Evolutionary conservation across 495 filamentous ascomycete genomes (phyloP).

Genomic region (Gamarada debralockiae): DNA sequence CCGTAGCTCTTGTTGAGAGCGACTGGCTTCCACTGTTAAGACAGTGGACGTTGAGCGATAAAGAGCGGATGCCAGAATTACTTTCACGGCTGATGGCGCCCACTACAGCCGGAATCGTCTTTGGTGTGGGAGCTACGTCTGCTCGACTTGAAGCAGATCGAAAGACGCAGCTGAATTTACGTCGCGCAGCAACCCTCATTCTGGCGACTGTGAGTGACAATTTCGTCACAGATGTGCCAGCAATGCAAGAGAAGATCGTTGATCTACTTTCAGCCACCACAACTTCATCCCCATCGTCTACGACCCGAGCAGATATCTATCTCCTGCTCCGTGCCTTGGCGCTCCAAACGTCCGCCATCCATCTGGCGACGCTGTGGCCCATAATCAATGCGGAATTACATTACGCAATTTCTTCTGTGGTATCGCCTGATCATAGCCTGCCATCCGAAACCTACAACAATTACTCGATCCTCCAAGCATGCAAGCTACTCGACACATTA

Average conservation of each 20-base stretch:
- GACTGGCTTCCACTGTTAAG: slow-evolving; percentile 81
- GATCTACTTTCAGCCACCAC: slow-evolving; percentile 84
- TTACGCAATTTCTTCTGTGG: slow-evolving; percentile 72
- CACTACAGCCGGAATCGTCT: slow-evolving; percentile 94
- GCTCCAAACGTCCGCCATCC: slow-evolving; percentile 68
- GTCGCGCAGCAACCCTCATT: slow-evolving; percentile 72
- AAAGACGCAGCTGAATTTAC: slow-evolving; percentile 86
- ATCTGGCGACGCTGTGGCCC: slow-evolving; percentile 85
- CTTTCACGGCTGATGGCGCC: slow-evolving; percentile 75
- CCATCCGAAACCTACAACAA: slow-evolving; percentile 70
- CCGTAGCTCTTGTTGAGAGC: slow-evolving; percentile 56
- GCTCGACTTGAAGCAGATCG: slow-evolving; percentile 93
- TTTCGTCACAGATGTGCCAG: slow-evolving; percentile 70
- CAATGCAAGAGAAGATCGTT: slow-evolving; percentile 75
- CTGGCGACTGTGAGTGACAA: slow-evolving; percentile 71
- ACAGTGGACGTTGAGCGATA: slow-evolving; percentile 80
- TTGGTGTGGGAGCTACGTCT: slow-evolving; percentile 92
- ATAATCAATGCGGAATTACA: slow-evolving; percentile 84
- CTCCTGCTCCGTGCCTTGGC: slow-evolving; percentile 81
- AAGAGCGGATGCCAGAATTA: slow-evolving; percentile 81
- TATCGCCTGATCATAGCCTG: slow-evolving; percentile 57
- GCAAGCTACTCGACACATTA: slow-evolving; percentile 84
- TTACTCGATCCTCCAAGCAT: slow-evolving; percentile 75
- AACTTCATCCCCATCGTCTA: slow-evolving; percentile 87
- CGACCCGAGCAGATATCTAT: slow-evolving; percentile 82